Conservation (phyloP, 192 early-diverging fungal species). For the Phycomyces blakesleeanus region DNA sequence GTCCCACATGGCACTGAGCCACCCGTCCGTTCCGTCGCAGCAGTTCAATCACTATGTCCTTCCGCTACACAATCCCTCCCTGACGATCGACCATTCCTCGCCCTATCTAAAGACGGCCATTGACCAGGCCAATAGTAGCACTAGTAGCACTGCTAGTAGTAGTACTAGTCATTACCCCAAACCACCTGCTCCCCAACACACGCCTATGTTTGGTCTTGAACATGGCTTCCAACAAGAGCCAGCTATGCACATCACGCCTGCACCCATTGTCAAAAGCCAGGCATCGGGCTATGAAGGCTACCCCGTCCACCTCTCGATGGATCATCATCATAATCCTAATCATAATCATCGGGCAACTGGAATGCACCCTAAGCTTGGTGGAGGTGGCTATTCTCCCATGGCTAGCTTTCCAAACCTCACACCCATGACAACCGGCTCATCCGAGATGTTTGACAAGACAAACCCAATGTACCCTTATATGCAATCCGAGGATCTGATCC, state of each 20-base stretch:
- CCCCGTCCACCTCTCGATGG: neutral
- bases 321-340: too few species aligned
- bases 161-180: neutral
- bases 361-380: neutral
- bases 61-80: neutral
- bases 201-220: neutral
- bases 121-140: too few species aligned
- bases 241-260: neutral
- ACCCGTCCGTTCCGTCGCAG: neutral
- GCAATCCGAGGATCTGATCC: too few species aligned
- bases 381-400: too few species aligned
- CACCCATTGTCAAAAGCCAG: neutral
- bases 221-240: neutral
- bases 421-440: too few species aligned
- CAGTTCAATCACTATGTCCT: neutral
- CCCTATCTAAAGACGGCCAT: neutral
- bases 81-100: neutral
- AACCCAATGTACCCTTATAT: too few species aligned
- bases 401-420: too few species aligned
- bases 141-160: too few species aligned
- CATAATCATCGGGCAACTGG: neutral
- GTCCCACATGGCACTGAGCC: too few species aligned
- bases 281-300: neutral
- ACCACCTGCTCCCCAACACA: neutral
- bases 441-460: too few species aligned